These are phyloP conservation scores for Thuja plicata DNA, from an alignment of 83 land plant genomes.

Conservation along the genomic window DNA sequence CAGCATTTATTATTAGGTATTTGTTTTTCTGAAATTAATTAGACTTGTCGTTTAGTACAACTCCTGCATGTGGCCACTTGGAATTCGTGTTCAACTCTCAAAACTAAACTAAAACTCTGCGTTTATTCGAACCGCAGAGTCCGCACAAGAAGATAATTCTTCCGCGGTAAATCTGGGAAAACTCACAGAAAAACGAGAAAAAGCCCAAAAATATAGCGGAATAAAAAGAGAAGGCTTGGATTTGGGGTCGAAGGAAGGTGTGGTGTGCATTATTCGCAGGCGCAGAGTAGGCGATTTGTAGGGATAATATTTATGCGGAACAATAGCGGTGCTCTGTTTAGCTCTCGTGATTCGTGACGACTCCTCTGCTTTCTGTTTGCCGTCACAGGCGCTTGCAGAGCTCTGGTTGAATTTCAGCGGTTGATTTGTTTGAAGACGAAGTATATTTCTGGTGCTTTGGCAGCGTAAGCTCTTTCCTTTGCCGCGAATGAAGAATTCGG, in stretches of 20 bases:
- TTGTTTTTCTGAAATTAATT: not conserved
- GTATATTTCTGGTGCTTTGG: not conserved
- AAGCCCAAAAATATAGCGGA: not conserved
- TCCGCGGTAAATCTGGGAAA: not conserved
- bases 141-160: not conserved
- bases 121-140: not conserved
- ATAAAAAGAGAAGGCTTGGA: not conserved
- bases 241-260: not conserved
- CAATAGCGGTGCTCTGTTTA: not conserved
- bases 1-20: not conserved
- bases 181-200: not conserved
- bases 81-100: not conserved
- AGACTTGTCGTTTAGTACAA: not conserved
- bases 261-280: not conserved
- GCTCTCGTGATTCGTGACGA: not conserved
- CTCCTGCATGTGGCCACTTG: not conserved
- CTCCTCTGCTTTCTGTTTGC: not conserved
- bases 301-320: not conserved
- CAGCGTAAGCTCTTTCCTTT: not conserved
- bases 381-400: not conserved
- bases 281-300: not conserved
- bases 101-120: not conserved
- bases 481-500: not conserved
- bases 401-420: not conserved
- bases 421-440: not conserved